phyloP scores from a whole-genome alignment of 805 yeast species.

The Priceomyces melissophilus region DNA sequence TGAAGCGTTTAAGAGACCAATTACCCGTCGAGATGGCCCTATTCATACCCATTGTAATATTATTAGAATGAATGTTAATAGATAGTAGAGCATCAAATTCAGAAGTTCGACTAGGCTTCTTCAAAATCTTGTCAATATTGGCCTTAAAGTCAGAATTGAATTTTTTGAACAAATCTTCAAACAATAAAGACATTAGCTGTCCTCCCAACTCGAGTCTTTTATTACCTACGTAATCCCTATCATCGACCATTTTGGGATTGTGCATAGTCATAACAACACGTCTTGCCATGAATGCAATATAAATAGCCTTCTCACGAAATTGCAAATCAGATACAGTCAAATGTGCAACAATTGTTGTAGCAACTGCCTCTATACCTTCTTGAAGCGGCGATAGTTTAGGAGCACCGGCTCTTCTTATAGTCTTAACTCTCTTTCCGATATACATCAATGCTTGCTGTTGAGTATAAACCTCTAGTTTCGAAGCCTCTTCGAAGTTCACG shows the following conservation, averaged over 20 bases:
- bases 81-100: conserved; percentile 92
- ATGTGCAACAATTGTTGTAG: conserved; percentile 95
- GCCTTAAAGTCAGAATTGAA: conserved; percentile 94
- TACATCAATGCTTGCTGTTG: conserved; percentile 92
- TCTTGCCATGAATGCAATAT: conserved; percentile 94
- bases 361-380: conserved; percentile 95
- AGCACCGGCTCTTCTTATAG: conserved; percentile 80
- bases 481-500: conserved; percentile 90
- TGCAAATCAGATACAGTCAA: conserved; percentile 79
- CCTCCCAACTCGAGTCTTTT: conserved; percentile 97
- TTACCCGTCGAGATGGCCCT: conserved; percentile 98
- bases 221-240: conserved; percentile 97
- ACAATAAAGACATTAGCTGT: conserved; percentile 88
- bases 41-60: conserved; percentile 90
- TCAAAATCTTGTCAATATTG: conserved; percentile 87
- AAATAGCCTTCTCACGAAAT: conserved; percentile 90
- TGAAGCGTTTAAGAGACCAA: conserved; percentile 97
- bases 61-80: conserved; percentile 86
- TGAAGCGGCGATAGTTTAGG: conserved; percentile 78
- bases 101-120: conserved; percentile 90
- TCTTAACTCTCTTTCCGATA: conserved; percentile 87
- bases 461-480: conserved; percentile 78
- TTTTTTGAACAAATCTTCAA: conserved; percentile 95
- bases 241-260: conserved; percentile 94
- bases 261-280: conserved; percentile 94